A percentile compares a stretch with the other conserved stretches of the same genome.
These are phyloP conservation scores for Yamadazyma pseudoaaseri DNA, from an alignment of 1,139 yeast genomes.

Conservation along the genomic window DNA sequence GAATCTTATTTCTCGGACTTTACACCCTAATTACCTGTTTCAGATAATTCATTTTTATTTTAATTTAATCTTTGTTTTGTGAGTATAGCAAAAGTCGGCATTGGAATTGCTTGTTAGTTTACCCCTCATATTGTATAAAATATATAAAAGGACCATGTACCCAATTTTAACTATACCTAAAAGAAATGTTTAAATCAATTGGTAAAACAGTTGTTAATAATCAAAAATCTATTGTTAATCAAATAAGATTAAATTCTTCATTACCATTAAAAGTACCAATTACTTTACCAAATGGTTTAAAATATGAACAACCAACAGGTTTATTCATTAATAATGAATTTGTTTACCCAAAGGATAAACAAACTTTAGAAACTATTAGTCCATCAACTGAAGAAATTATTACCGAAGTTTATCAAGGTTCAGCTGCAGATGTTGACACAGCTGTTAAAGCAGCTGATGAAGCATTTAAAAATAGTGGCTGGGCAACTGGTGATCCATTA, in stretches of 20 bases:
- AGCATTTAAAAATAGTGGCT: constrained; percentile 51
- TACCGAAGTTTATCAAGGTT: constrained; percentile 67
- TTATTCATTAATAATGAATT: constrained; percentile 62
- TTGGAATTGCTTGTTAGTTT: constrained; percentile 3
- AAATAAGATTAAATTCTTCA: constrained; percentile 12
- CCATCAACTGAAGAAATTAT: constrained; percentile 71
- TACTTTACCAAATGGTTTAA: constrained; percentile 60
- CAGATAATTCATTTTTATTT: no score
- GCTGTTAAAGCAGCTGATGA: constrained; percentile 79
- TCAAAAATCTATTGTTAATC: constrained; percentile 6
- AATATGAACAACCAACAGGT: constrained; percentile 70
- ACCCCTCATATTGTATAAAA: constrained; percentile 5
- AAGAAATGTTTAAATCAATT: constrained; percentile 10
- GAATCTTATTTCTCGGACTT: no score
- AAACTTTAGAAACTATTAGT: constrained; percentile 57
- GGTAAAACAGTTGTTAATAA: constrained; percentile 5
- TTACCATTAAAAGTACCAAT: constrained; percentile 48
- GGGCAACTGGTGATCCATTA: constrained; percentile 40
- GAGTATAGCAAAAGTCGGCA: constrained; percentile 1
- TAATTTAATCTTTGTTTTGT: no score
- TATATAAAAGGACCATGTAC: not conserved
- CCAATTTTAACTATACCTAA: not conserved
- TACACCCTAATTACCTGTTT: no score
- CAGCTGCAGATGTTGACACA: constrained; percentile 63
- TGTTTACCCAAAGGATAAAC: constrained; percentile 40